Conservation (phyloP, 2,329 filamentous ascomycete genomes). For the Lasiodiplodia hormozganensis region DNA sequence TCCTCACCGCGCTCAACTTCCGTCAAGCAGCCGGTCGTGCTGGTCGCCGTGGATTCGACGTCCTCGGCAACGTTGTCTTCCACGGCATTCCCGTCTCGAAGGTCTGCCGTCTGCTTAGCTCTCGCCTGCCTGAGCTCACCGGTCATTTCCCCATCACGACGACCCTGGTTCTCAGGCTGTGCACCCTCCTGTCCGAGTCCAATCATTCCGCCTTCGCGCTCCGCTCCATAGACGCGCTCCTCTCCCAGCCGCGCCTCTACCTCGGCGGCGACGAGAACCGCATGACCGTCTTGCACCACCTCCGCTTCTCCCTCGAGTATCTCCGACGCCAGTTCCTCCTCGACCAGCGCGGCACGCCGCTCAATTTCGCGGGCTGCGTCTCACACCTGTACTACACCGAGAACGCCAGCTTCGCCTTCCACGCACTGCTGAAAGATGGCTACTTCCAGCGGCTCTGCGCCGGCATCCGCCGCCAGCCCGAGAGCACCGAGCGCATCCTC, state of each 20-base stretch:
- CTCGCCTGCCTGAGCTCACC: constrained; percentile 73
- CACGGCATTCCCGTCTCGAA: constrained; percentile 68
- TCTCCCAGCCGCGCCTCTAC: constrained; percentile 74
- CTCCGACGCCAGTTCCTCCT: constrained; percentile 73
- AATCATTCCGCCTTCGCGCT: constrained; percentile 68
- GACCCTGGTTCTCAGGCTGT: constrained; percentile 72
- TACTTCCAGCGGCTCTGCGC: constrained; percentile 72
- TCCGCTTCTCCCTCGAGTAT: constrained; percentile 83
- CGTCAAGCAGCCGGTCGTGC: constrained; percentile 79
- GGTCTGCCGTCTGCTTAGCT: constrained; percentile 73
- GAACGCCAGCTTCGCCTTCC: constrained; percentile 77
- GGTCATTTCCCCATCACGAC: constrained; percentile 82
- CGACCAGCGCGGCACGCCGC: constrained; percentile 64
- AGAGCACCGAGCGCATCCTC: constrained; percentile 58
- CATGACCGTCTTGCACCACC: constrained; percentile 74
- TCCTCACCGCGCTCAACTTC: constrained; percentile 76
- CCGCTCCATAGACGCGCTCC: constrained; percentile 68
- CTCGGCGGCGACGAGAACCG: constrained; percentile 73
- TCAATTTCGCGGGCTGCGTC: constrained; percentile 76
- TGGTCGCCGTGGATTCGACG: constrained; percentile 79
- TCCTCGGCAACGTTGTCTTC: constrained; percentile 83
- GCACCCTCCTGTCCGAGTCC: constrained; percentile 71
- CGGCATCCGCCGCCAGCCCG: constrained; percentile 58
- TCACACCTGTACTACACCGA: constrained; percentile 79
- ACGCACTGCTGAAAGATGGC: constrained; percentile 73